Conservation (phyloP, 2,329 filamentous ascomycete species). For the Aspergillus japonicus region DNA sequence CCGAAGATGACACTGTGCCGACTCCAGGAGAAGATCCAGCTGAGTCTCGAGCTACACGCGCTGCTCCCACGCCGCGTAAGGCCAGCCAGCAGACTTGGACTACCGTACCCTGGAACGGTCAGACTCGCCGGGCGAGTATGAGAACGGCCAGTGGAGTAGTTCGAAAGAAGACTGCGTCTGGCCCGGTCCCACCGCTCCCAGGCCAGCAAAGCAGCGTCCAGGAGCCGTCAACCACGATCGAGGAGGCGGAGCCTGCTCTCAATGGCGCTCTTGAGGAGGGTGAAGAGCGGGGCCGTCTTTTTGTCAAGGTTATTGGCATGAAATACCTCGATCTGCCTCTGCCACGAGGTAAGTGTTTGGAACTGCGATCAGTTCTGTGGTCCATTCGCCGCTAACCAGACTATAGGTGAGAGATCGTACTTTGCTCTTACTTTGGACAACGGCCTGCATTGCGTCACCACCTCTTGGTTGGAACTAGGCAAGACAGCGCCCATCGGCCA, state of each 20-base stretch:
- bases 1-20: constrained; percentile 54
- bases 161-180: constrained; percentile 60
- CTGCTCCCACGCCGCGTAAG: constrained; percentile 71
- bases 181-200: constrained; percentile 76
- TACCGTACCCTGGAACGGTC: constrained; percentile 93
- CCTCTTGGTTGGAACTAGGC: constrained; percentile 88
- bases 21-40: constrained; percentile 26
- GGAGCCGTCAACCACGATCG: constrained; percentile 60
- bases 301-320: constrained; percentile 98
- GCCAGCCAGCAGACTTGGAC: constrained; percentile 88
- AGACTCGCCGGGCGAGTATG: constrained; percentile 66
- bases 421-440: constrained; percentile 98
- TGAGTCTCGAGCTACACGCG: constrained; percentile 53
- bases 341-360: constrained; percentile 70
- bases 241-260: constrained; percentile 67
- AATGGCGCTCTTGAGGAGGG: constrained; percentile 68
- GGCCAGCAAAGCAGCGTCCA: constrained; percentile 80
- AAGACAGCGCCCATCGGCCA: constrained; percentile 93
- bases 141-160: constrained; percentile 58
- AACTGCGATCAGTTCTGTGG: background rate
- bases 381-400: constrained; percentile 24
- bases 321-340: constrained; percentile 92
- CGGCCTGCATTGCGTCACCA: constrained; percentile 95
- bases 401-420: constrained; percentile 77
- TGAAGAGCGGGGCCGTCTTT: constrained; percentile 83